Evolutionary conservation across 2,329 filamentous ascomycete genomes (phyloP).

Genomic region (Diaporthe helianthi): DNA sequence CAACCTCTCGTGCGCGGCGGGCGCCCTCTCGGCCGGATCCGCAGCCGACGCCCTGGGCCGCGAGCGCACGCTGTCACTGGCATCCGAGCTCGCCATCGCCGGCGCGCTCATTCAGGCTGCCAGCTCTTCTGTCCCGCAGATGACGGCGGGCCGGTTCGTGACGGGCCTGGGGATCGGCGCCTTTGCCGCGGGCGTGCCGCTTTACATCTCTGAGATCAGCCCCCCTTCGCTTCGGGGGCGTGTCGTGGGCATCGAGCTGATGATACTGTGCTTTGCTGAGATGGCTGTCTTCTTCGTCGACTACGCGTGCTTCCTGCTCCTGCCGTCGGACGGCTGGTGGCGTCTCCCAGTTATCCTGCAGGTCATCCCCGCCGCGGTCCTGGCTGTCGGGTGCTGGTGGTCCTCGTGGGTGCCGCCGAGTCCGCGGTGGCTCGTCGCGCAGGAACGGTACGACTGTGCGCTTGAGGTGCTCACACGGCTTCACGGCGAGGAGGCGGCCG

Average conservation of each 20-base stretch:
- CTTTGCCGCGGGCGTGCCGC: slow-evolving; percentile 43
- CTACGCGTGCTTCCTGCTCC: slow-evolving; percentile 40
- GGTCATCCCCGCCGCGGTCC: slow-evolving; percentile 40
- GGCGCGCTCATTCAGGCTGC: slow-evolving; percentile 28
- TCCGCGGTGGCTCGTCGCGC: slow-evolving; percentile 35
- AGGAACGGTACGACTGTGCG: slow-evolving; percentile 36
- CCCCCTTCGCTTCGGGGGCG: slow-evolving; percentile 41
- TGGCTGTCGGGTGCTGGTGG: slow-evolving; percentile 37
- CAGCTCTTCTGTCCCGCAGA: slow-evolving; percentile 32
- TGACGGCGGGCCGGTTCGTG: slow-evolving; percentile 41
- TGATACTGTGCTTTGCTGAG: slow-evolving; percentile 44
- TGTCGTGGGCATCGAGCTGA: slow-evolving; percentile 42
- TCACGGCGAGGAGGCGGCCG: slow-evolving; percentile 35
- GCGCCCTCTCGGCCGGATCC: slow-evolving; percentile 41
- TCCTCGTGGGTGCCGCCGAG: slow-evolving; percentile 36
- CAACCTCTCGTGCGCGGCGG: slow-evolving; percentile 43
- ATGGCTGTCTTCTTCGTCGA: slow-evolving; percentile 44
- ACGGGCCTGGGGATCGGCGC: slow-evolving; percentile 42
- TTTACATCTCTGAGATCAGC: slow-evolving; percentile 44
- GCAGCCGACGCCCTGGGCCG: slow-evolving; percentile 42
- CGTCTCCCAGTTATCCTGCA: slow-evolving; percentile 40
- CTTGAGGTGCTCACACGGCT: slow-evolving; percentile 35
- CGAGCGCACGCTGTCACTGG: slow-evolving; percentile 42
- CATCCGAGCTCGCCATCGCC: slow-evolving; percentile 35
- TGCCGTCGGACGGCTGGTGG: slow-evolving; percentile 43